A percentile compares a stretch with the other conserved stretches of the same genome.
Evolutionary conservation across 106 monocot genomes (phyloP).

Genomic region (Dendrobium officinale): DNA sequence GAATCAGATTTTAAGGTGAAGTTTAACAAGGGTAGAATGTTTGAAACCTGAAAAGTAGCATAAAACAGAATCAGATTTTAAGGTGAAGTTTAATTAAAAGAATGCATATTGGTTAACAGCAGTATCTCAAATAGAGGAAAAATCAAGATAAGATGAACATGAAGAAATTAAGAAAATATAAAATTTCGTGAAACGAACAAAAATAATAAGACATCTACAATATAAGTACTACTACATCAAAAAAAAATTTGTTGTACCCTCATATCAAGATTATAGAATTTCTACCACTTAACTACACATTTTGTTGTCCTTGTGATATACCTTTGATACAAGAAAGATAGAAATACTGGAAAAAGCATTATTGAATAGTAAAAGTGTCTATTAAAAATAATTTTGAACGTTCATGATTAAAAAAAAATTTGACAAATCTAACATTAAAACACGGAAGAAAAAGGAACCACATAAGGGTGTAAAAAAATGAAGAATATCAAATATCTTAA

Average conservation of each 20-base stretch:
- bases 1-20: not conserved
- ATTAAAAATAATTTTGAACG: not conserved
- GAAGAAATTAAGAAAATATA: not conserved
- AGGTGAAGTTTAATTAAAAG: not conserved
- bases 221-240: not conserved
- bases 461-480: not conserved
- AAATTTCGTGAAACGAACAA: not conserved
- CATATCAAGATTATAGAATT: too few relatives aligned
- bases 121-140: not conserved
- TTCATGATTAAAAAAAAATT: not conserved
- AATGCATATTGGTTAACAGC: not conserved
- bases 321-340: not conserved
- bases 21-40: constrained; percentile 64
- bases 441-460: not conserved
- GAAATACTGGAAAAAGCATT: not conserved
- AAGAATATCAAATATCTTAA: not conserved
- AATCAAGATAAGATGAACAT: not conserved
- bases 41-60: constrained; percentile 55
- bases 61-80: not conserved
- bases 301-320: not conserved
- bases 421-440: not conserved
- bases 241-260: not conserved
- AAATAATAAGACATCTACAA: not conserved
- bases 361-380: not conserved
- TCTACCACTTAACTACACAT: too few relatives aligned